Evolutionary conservation across 306 rosid genomes (phyloP), one percentile per base, ranked within the genome.

Genomic region (Morella rubra): DNA sequence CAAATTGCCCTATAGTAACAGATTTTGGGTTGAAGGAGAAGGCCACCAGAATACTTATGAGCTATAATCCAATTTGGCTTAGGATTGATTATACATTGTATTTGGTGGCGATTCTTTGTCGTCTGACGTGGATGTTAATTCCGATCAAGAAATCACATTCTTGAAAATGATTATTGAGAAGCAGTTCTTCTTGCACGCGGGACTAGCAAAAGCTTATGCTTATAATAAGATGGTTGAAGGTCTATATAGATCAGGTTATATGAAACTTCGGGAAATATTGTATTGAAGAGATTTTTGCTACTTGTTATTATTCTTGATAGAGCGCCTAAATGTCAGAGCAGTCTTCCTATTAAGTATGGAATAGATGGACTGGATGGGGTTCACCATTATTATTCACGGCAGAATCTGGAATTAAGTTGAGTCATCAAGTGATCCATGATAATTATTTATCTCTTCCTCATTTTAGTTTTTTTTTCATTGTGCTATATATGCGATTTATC

Each of bases 281-380:
- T 89, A 62, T 72, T 94, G 82, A 94, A 94, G 89, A 86, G 95
- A 70, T 81, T 90, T 79, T 80, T 94, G 83, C 65, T 94, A 75
- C 93, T 94, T 73, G 93, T 87, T 84, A 86, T 94, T 76, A 50
- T 90, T 55, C 88, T 94, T 51, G 98, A 94, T 89, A 90, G 87
- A 86, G 90, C 90, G n/a, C n/a, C 90, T 52, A 94, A 92, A 84
- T 84, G 81, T 81, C 95, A 89, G 86, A 92, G 91, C 87, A 84
- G 83, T 76, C 96, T 94, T 76, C 87, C 96, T 32, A 84, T 86
- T 22, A 87, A 90, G 82, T 92, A 94, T 81, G 98, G 97, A 44
- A 85, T 94, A 76, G 98, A 94, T 81, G 98, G 98, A 64, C 44
- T 92, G 62, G 98, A 94, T 81, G 97, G 97, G 98, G 98, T 75